Evolutionary conservation across 306 rosid genomes (phyloP), one percentile per base, ranked within the genome.

Genomic region (Lathyrus aphaca): DNA sequence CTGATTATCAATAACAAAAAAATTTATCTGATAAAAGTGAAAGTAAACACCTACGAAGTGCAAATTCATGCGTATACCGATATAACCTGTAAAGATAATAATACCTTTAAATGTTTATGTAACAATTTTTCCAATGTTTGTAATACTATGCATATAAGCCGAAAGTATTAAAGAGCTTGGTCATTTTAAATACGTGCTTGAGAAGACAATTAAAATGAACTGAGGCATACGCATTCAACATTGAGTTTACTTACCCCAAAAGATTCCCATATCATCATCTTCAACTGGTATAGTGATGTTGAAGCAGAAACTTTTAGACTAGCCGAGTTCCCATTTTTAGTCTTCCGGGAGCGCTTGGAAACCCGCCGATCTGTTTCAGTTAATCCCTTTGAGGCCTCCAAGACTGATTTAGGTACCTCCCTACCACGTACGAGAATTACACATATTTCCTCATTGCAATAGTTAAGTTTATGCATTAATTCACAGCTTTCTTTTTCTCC

Each of bases 221-320:
- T 25, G 4, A 56, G 38, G 73, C 35, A 64, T 25, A 77, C 37
- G 55, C 15, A 77, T 55, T 21, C 51, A 64, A 16, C 37, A 43
- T 19, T 57, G 44, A 72, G 53, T 75, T 49, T 45, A 68, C 82
- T 56, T 88, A 93, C 98, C 91, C 98, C 98, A 85, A 93, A 93
- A 49, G 96, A 86, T 81, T 93, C 98, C 98, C 98, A 93, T 83
- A 93, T 88, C 97, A 93, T 93, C 98, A 93, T 90, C 68, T 93
- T 93, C 75, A 93, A 79, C 82, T 93, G 98, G 88, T 93, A 93
- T 46, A 93, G 35, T 3, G 98, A 67, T 38, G 98, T 93, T 46
- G 97, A 83, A 80, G 96, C 96, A 69, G 98, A 93, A 72, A 90
- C 98, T 79, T 85, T 88, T 4, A 93, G 82, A 84, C 74, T 86